Conservation (phyloP, 2,329 filamentous ascomycete genomes). For the Arthrobotrys pseudoclavata region DNA sequence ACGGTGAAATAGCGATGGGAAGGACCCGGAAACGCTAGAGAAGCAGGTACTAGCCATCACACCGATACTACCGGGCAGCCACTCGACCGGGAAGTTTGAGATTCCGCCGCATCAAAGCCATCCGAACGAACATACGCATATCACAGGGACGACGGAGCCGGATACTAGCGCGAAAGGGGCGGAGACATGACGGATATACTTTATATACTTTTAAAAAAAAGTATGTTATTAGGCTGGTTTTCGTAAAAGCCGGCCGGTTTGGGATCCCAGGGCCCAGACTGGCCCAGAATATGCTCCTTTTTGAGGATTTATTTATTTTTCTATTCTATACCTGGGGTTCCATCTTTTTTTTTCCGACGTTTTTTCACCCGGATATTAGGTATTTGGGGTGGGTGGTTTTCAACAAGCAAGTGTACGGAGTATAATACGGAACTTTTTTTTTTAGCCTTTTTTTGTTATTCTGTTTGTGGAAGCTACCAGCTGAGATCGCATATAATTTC, state of each 20-base stretch:
- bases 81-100: constrained; percentile 73
- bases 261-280: constrained; percentile 6
- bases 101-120: constrained; percentile 70
- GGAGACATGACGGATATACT: constrained; percentile 38
- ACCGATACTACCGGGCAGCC: constrained; percentile 81
- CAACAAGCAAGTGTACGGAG: constrained; percentile 28
- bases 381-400: constrained; percentile 6
- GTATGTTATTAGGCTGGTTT: not conserved
- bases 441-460: not conserved
- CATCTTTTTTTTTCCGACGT: constrained; percentile 2
- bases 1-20: constrained; percentile 70
- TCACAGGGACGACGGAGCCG: constrained; percentile 26
- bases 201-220: not conserved
- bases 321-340: constrained; percentile 5
- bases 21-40: constrained; percentile 77
- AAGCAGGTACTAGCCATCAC: constrained; percentile 89
- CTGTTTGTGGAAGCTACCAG: constrained; percentile 9
- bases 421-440: constrained; percentile 22
- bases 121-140: constrained; percentile 25
- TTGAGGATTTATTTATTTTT: not conserved
- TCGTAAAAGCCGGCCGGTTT: not conserved
- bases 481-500: constrained; percentile 20
- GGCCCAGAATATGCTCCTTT: not conserved
- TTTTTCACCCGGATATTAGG: not conserved
- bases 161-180: constrained; percentile 26